Base-by-base conservation (phyloP, 306 rosid species). In the Cicer judaicum region DNA sequence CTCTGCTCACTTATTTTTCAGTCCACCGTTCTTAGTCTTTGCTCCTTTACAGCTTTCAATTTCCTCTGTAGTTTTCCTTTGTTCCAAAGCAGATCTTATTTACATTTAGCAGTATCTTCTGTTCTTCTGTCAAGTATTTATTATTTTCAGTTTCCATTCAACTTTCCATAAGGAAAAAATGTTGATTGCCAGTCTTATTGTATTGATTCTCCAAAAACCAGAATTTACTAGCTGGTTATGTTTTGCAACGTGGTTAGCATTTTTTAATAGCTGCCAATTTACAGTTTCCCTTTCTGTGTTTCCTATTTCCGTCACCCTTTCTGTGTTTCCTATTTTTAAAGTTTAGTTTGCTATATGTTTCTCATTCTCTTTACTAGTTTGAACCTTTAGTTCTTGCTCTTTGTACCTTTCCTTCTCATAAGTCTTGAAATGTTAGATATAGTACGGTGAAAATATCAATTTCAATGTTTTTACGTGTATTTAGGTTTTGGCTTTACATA, bases 1-100 rank as follows among this genome's bases (percentile, higher is more conserved):
- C 75, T 80, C 81, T 80, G 7, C 81, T 76, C 74, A 74, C 71
- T 68, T 76, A 10, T 62, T 68, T 76, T 75, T 64, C 67, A 55
- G 76, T 62, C 82, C 70, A 3, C 74, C 75, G 6, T 78, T 69
- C 78, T 54, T 64, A 52, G 47, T 61, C 83, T 16, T 61, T 41
- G 64, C 16, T 69, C 79, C 76, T 9, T 64, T 55, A 60, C 57
- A 16, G 46, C 60, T 40, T 74, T 77, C n/a, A 53, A 44, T 67
- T 84, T 76, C 66, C 59, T 63, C 53, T 47, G 19, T 67, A 53
- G 21, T 1, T 0, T 54, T 79, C 79, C 82, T 78, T 47, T 77
- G 50, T 79, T 14, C 77, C 76, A 12, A 11, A 78, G 43, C 16
- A 60, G 18, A 64, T 34, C 66, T 50, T 50, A 16, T 74, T 69